phyloP scores from a whole-genome alignment of 768 basidiomycete genomes.

The Candolleomyces aberdarensis region DNA sequence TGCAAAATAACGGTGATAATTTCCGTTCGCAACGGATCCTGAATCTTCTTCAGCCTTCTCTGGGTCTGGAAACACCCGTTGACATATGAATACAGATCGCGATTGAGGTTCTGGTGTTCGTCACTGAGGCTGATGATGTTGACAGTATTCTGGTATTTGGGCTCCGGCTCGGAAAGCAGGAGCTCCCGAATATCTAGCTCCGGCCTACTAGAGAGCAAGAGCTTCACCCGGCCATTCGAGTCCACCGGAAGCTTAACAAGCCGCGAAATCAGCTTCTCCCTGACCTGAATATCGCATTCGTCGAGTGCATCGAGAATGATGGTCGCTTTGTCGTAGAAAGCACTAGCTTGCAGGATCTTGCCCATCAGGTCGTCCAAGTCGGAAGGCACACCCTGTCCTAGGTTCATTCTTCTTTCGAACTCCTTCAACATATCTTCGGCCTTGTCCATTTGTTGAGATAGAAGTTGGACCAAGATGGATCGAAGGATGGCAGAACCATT shows the following conservation, averaged over 20 bases:
- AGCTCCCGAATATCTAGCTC: not conserved
- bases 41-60: not conserved
- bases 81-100: not conserved
- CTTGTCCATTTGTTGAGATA: slow-evolving; percentile 1
- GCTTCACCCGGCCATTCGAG: not conserved
- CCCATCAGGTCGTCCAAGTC: not conserved
- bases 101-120: not conserved
- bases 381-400: not conserved
- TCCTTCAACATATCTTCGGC: not conserved
- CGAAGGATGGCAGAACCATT: not conserved
- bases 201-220: not conserved
- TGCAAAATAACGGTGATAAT: not conserved
- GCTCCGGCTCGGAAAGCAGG: not conserved
- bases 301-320: not conserved
- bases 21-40: not conserved
- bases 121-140: not conserved
- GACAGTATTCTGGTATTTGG: not conserved
- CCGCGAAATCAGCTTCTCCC: not conserved
- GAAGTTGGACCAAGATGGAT: not conserved
- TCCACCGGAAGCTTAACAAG: not conserved
- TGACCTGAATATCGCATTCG: not conserved
- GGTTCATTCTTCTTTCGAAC: not conserved
- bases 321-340: not conserved
- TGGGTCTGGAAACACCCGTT: not conserved
- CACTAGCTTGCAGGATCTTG: not conserved